Conservation (phyloP, 352 stramenopile genomes). For the Phytopythium sindhum region DNA sequence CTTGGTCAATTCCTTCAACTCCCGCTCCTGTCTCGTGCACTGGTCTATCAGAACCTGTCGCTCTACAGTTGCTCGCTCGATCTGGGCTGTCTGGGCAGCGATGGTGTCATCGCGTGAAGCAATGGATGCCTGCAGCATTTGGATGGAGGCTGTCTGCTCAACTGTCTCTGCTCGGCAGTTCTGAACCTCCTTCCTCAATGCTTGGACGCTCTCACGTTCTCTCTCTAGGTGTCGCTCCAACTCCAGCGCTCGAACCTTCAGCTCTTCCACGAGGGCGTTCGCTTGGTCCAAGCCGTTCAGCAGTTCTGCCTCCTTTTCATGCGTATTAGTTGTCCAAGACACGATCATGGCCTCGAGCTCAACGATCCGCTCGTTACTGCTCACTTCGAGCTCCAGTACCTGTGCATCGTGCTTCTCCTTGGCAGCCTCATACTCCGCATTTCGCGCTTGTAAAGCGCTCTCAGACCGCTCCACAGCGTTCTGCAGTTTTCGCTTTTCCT, state of each 20-base stretch:
- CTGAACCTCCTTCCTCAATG: not conserved
- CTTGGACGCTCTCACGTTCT: not conserved
- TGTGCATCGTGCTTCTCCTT: not conserved
- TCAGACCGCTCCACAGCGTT: not conserved
- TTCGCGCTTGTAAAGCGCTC: not conserved
- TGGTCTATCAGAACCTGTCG: not conserved
- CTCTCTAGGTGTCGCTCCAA: not conserved
- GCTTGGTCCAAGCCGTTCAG: not conserved
- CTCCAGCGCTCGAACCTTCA: not conserved
- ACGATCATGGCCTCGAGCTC: not conserved
- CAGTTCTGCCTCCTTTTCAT: not conserved
- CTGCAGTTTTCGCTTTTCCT: conserved; percentile 1
- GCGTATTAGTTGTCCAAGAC: not conserved
- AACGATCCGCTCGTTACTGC: not conserved
- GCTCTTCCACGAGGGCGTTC: not conserved
- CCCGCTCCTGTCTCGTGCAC: not conserved
- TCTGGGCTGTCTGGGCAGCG: not conserved
- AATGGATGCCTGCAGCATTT: not conserved
- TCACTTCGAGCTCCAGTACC: not conserved
- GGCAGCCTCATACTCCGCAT: not conserved
- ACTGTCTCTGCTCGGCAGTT: not conserved
- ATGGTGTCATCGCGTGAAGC: not conserved
- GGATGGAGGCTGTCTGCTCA: not conserved
- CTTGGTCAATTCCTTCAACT: not conserved
- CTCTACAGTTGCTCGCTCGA: not conserved